Evolutionary conservation across 768 basidiomycete genomes (phyloP).

Genomic region (Tylopilus vinaceipallidus): DNA sequence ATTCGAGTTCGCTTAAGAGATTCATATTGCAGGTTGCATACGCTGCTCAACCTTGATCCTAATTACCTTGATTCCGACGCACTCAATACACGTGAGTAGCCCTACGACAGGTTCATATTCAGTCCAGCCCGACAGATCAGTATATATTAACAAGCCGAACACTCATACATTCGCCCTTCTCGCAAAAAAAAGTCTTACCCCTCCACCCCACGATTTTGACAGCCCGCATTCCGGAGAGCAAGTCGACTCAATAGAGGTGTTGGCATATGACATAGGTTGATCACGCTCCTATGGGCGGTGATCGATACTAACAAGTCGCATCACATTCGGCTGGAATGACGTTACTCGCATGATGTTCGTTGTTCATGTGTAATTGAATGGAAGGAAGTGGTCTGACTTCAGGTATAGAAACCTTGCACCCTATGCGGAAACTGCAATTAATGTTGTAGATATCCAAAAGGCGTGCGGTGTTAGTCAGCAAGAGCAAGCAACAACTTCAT

Average conservation of each 20-base stretch:
- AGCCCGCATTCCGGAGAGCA: constrained; percentile 42
- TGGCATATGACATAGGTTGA: neutral
- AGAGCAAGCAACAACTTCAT: neutral
- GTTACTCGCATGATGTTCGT: neutral
- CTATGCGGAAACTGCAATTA: neutral
- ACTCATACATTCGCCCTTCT: neutral
- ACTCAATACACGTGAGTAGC: neutral
- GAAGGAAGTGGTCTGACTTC: neutral
- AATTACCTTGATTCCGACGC: neutral
- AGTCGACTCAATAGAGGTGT: constrained; percentile 37
- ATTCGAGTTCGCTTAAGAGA: neutral
- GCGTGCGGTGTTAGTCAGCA: neutral
- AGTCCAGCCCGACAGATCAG: no score
- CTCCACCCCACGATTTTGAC: constrained; percentile 47
- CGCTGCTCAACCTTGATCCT: neutral
- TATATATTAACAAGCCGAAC: neutral
- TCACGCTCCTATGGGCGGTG: neutral
- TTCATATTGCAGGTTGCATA: neutral
- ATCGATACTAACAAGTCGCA: neutral
- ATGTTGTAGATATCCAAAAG: no score
- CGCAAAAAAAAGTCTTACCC: no score
- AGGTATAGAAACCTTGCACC: neutral
- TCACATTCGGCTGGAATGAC: neutral
- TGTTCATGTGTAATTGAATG: neutral
- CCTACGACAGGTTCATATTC: neutral